These are phyloP conservation scores for Ricinus communis DNA, from an alignment of 345 rosid species.

Conservation along the genomic window DNA sequence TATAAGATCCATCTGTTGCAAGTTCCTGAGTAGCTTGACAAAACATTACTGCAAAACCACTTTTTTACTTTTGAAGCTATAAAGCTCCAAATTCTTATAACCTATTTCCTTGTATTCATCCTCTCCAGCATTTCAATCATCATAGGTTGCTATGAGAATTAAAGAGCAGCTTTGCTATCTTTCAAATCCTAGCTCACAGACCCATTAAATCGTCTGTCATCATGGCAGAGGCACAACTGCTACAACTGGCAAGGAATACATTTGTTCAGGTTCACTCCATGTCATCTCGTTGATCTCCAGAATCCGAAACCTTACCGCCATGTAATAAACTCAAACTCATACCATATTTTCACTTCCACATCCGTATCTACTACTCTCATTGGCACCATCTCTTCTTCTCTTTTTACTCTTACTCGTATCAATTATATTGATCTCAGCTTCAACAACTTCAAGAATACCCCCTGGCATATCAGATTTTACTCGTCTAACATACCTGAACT, in stretches of 20 bases:
- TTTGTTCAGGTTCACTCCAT: constrained; percentile 24
- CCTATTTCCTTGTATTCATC: background rate
- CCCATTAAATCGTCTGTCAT: constrained; percentile 23
- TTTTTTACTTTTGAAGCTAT: no score
- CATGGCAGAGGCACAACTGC: constrained; percentile 30
- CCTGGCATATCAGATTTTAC: constrained; percentile 23
- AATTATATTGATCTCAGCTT: constrained; percentile 30
- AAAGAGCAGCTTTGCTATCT: constrained; percentile 25
- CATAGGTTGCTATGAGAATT: constrained; percentile 19
- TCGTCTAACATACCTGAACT: constrained; percentile 18
- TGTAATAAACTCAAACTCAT: constrained; percentile 8
- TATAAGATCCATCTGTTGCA: no score
- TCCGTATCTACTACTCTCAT: constrained; percentile 13
- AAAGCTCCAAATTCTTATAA: background rate
- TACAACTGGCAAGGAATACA: constrained; percentile 26
- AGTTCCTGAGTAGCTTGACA: no score
- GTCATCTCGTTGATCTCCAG: constrained; percentile 21
- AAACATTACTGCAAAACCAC: no score
- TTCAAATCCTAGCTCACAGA: constrained; percentile 29
- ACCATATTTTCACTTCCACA: constrained; percentile 13
- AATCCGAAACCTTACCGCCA: constrained; percentile 18
- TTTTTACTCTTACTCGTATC: constrained; percentile 23
- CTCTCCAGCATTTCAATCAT: background rate
- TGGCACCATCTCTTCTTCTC: constrained; percentile 26
- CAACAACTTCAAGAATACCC: constrained; percentile 36